Evolutionary conservation across 768 basidiomycete species (phyloP), one percentile per base, ranked within the genome.

Genomic region (Exsudoporus frostii): DNA sequence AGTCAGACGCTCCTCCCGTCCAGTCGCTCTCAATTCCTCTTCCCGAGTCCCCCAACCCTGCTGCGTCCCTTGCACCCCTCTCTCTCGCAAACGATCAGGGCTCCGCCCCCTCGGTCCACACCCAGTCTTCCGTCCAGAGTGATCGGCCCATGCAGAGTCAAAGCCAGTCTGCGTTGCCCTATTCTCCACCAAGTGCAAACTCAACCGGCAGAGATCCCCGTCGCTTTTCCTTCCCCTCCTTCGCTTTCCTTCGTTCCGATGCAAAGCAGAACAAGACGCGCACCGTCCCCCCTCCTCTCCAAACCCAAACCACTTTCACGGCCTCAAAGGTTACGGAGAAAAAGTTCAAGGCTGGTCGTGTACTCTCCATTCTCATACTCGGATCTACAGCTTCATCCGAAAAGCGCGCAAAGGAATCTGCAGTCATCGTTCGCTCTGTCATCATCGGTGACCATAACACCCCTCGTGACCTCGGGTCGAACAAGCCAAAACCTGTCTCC

Each of bases 351-450:
- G 64, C 72, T 22, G 55, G 66, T n/a, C 65, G 69, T 36, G 61
- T 74, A 2, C 63, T 77, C 51, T 58, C 74, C 7, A 25, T 56
- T 22, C 42, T 65, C 53, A 58, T 53, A 1, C 73, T 72, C 52
- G 73, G 68, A 29, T 56, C 66, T 9, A 50, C 43, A 11, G 45
- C 61, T 42, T 75, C 67, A 37, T 75, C 82, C 7, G 80, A 87
- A 47, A 84, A 77, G 64, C 78, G 78, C 4, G 86, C 88, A 19
- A 79, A 79, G 60, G 75, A 84, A 55, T 83, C 80, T 19, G 90
- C 90, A 2, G 54, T 79, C 48, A 67, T 82, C 40, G 73, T 89
- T 37, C 85, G 86, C 48, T 75, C 82, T 9, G 73, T 91, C 57
- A 92, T 92, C 56, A 68, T 88, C 55, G 90, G 89, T 2, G 74